Evolutionary conservation across 2,329 filamentous ascomycete species (phyloP).

Genomic region (Verticillium zaregamsianum): DNA sequence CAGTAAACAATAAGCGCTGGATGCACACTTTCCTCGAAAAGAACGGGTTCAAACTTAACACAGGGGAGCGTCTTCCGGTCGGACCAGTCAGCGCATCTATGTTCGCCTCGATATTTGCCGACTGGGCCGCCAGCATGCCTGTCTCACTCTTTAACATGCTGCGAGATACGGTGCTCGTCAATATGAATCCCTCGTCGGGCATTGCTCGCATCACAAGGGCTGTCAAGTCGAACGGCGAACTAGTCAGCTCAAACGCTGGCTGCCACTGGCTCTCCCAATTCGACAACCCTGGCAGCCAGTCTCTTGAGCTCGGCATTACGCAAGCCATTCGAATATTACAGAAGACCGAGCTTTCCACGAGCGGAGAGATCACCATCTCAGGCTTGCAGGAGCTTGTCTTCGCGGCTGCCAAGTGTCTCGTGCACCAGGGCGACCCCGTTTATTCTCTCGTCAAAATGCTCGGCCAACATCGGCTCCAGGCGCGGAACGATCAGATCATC

Average conservation of each 20-base stretch:
- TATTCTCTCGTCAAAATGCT: not conserved
- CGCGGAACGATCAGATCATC: not conserved
- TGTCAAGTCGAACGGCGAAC: slow-evolving; percentile 16
- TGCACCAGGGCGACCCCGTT: not conserved
- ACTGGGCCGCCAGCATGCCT: slow-evolving; percentile 12
- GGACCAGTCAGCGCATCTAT: slow-evolving; percentile 15
- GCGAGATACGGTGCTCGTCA: slow-evolving; percentile 14
- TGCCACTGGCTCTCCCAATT: slow-evolving; percentile 25
- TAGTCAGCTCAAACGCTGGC: slow-evolving; percentile 21
- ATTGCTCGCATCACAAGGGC: slow-evolving; percentile 17
- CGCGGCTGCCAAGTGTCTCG: not conserved
- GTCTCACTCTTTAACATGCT: slow-evolving; percentile 13
- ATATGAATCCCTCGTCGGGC: slow-evolving; percentile 16
- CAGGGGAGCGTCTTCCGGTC: slow-evolving; percentile 16
- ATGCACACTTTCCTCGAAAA: slow-evolving; percentile 23
- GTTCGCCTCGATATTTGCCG: slow-evolving; percentile 10
- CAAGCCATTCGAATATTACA: not conserved
- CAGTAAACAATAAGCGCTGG: slow-evolving; percentile 24
- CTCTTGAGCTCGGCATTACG: slow-evolving; percentile 3
- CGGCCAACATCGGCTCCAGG: not conserved
- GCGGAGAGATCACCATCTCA: not conserved
- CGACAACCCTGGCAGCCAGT: slow-evolving; percentile 1
- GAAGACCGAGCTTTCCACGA: not conserved
- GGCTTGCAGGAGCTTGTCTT: not conserved
- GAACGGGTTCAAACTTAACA: slow-evolving; percentile 18